These are phyloP conservation scores for Arabidopsis lyrata DNA, from an alignment of 441 rosid species.

Conservation along the genomic window DNA sequence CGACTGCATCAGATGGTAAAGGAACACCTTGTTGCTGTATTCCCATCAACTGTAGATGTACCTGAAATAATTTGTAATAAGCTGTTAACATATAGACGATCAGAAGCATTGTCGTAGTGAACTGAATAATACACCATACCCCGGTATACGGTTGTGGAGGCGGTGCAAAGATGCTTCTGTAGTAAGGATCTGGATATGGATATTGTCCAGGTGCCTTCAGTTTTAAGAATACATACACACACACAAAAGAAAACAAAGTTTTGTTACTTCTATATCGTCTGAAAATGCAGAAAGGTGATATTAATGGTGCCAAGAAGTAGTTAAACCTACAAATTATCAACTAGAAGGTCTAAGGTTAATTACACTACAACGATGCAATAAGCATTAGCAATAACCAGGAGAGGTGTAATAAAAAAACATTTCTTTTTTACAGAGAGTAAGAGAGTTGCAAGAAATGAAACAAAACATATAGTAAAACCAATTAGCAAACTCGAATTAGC, in stretches of 20 bases:
- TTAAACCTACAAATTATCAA: background rate
- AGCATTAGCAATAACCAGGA: too few relatives aligned
- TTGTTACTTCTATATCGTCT: background rate
- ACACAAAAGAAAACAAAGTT: background rate
- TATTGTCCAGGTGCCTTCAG: slow-evolving; percentile 76
- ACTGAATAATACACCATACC: slow-evolving; percentile 63
- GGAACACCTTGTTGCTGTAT: slow-evolving; percentile 95
- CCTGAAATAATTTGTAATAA: slow-evolving; percentile 49
- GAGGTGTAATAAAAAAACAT: too few relatives aligned
- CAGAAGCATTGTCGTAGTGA: slow-evolving; percentile 6
- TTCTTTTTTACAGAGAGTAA: too few relatives aligned
- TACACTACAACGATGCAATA: too few relatives aligned
- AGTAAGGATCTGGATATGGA: slow-evolving; percentile 91
- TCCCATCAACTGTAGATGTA: slow-evolving; percentile 89
- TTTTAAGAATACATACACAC: slow-evolving; percentile 26
- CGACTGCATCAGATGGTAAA: slow-evolving; percentile 83
- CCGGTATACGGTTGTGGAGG: slow-evolving; percentile 73
- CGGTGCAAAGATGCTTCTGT: slow-evolving; percentile 90
- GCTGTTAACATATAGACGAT: slow-evolving; percentile 1
- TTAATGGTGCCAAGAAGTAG: background rate
- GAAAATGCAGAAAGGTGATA: background rate
- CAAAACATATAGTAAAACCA: too few relatives aligned
- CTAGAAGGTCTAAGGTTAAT: slow-evolving; percentile 5
- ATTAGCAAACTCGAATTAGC: background rate
- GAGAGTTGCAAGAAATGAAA: too few relatives aligned